These are phyloP conservation scores for Alternaria hordeiaustralica DNA, from an alignment of 2,329 filamentous ascomycete genomes.

Conservation along the genomic window DNA sequence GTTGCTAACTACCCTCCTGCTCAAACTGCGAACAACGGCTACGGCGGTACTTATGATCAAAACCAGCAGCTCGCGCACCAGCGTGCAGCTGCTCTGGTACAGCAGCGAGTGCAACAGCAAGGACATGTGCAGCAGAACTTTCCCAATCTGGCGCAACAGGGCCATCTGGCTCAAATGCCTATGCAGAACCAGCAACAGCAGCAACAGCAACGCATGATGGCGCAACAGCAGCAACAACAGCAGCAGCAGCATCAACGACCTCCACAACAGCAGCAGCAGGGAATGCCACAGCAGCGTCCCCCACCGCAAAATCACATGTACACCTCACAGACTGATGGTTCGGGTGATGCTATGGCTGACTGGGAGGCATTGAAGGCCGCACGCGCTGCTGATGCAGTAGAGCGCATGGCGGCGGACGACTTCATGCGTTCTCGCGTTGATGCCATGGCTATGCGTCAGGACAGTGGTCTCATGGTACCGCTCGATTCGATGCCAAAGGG, in stretches of 20 bases:
- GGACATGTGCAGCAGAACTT: slow-evolving; percentile 35
- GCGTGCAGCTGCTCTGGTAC: slow-evolving; percentile 58
- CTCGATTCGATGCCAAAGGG: slow-evolving; percentile 62
- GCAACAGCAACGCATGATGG: slow-evolving; percentile 41
- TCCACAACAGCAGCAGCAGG: slow-evolving; percentile 25
- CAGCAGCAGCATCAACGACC: slow-evolving; percentile 39
- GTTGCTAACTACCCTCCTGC: slow-evolving; percentile 35
- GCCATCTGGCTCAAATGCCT: slow-evolving; percentile 34
- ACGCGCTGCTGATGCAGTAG: slow-evolving; percentile 59
- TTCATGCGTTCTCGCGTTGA: slow-evolving; percentile 73
- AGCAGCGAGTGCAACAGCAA: slow-evolving; percentile 41
- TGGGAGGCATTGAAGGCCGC: slow-evolving; percentile 66
- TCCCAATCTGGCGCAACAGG: slow-evolving; percentile 24
- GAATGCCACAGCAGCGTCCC: slow-evolving; percentile 31
- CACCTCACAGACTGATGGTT: slow-evolving; percentile 77
- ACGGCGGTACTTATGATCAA: slow-evolving; percentile 39
- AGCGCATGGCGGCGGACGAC: slow-evolving; percentile 65
- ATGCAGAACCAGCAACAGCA: slow-evolving; percentile 38
- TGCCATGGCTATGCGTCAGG: slow-evolving; percentile 70
- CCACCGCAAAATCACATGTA: slow-evolving; percentile 41
- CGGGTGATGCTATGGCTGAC: slow-evolving; percentile 66
- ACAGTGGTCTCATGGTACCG: slow-evolving; percentile 79
- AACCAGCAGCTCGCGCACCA: slow-evolving; percentile 61
- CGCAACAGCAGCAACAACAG: slow-evolving; percentile 35
- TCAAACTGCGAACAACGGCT: slow-evolving; percentile 41